Conservation (phyloP, 2,329 filamentous ascomycete species). For the Cercospora sp. region DNA sequence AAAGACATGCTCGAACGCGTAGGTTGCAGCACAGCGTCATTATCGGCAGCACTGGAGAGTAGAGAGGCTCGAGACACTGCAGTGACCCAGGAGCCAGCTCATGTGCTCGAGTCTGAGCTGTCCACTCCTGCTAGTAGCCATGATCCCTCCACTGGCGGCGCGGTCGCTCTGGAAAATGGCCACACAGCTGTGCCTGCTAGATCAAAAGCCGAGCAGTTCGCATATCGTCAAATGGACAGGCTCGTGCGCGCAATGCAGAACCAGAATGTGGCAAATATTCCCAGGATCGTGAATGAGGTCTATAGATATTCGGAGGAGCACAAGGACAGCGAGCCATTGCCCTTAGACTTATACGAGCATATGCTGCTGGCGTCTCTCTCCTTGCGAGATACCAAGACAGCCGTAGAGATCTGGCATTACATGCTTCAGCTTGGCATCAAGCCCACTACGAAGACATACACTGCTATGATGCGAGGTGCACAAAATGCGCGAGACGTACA, state of each 20-base stretch:
- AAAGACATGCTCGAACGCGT: constrained; percentile 11
- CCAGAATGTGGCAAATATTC: neutral
- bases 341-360: constrained; percentile 37
- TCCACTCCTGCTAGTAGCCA: neutral
- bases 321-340: constrained; percentile 19
- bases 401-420: constrained; percentile 59
- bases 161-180: neutral
- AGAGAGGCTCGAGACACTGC: neutral
- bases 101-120: neutral
- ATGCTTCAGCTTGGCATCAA: constrained; percentile 56
- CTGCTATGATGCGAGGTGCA: constrained; percentile 71
- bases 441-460: constrained; percentile 68
- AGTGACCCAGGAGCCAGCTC: neutral
- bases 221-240: constrained; percentile 7
- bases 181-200: neutral
- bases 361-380: constrained; percentile 52
- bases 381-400: constrained; percentile 44
- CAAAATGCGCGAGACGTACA: constrained; percentile 58
- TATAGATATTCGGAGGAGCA: constrained; percentile 10
- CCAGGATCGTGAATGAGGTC: constrained; percentile 15
- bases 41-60: neutral
- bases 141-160: neutral
- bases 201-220: constrained; percentile 15
- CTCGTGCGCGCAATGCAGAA: constrained; percentile 16
- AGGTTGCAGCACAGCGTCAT: neutral